These are phyloP conservation scores for Dianthus caryophyllus DNA, from an alignment of 148 eudicot species.

Conservation along the genomic window DNA sequence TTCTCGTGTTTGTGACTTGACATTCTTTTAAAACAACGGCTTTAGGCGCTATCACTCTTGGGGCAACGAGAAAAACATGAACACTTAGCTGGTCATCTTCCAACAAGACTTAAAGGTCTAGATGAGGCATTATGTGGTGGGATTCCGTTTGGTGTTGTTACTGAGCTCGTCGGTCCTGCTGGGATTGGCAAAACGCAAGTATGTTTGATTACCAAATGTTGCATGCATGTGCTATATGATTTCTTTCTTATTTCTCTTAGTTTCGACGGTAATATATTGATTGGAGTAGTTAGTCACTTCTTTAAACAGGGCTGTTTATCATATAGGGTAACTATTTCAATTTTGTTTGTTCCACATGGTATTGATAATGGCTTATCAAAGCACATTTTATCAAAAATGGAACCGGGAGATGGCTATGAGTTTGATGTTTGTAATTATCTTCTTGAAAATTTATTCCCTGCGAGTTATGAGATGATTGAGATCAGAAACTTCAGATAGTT, in stretches of 20 bases:
- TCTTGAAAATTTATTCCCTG: background rate
- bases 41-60: conserved; percentile 57
- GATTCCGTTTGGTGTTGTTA: conserved; percentile 82
- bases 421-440: background rate
- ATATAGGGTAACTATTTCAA: no score
- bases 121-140: conserved; percentile 86
- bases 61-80: conserved; percentile 54
- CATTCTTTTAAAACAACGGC: conserved; percentile 5
- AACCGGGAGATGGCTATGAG: background rate
- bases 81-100: conserved; percentile 71
- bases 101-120: conserved; percentile 67
- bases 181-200: conserved; percentile 95
- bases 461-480: background rate
- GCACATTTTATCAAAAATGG: background rate
- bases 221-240: background rate
- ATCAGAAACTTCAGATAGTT: background rate
- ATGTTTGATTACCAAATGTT: conserved; percentile 8
- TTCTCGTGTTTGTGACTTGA: conserved; percentile 10
- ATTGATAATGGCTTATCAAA: no score
- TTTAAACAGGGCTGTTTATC: no score
- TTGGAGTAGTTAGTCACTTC: no score
- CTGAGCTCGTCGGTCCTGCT: conserved; percentile 91
- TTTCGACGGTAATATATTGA: no score
- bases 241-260: background rate
- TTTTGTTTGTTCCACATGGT: no score